Evolutionary conservation across 2,329 filamentous ascomycete species (phyloP).

Genomic region (Cadophora luteo-olivacea): DNA sequence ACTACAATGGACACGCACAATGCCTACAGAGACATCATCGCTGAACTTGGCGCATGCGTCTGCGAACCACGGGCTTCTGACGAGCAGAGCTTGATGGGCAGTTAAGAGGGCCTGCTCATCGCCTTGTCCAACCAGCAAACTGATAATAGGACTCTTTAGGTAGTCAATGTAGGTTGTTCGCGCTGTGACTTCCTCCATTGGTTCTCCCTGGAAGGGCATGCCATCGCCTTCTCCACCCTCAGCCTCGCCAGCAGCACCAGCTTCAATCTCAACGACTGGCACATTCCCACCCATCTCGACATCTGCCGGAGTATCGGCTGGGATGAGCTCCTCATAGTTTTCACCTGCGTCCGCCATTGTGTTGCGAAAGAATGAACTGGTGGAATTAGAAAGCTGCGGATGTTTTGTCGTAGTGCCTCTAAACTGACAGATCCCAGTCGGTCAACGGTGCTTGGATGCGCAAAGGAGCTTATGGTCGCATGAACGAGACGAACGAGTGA

Average conservation of each 20-base stretch:
- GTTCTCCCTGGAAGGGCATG: conserved; percentile 36
- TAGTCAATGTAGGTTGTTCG: conserved; percentile 59
- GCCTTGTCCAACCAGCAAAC: conserved; percentile 68
- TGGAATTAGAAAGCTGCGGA: not conserved
- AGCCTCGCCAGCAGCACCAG: conserved; percentile 11
- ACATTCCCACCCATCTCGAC: conserved; percentile 41
- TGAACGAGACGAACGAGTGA: conserved; percentile 14
- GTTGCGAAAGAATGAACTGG: not conserved
- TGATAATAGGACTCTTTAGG: conserved; percentile 72
- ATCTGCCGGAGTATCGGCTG: conserved; percentile 33
- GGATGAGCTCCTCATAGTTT: conserved; percentile 27
- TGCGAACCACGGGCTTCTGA: conserved; percentile 76
- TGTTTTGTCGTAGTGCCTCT: not conserved
- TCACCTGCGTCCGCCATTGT: conserved; percentile 37
- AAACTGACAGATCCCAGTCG: not conserved
- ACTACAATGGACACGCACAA: not conserved
- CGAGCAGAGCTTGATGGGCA: conserved; percentile 80
- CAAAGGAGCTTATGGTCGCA: not conserved
- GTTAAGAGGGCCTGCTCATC: conserved; percentile 68
- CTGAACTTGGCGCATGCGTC: conserved; percentile 67
- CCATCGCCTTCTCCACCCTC: conserved; percentile 24
- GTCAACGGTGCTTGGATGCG: too few relatives aligned
- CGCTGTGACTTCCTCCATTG: conserved; percentile 33
- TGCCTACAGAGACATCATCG: conserved; percentile 64
- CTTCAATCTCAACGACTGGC: conserved; percentile 39